Base-by-base conservation (phyloP, 2,329 filamentous ascomycete species). In the Mycosphaerella sp. region DNA sequence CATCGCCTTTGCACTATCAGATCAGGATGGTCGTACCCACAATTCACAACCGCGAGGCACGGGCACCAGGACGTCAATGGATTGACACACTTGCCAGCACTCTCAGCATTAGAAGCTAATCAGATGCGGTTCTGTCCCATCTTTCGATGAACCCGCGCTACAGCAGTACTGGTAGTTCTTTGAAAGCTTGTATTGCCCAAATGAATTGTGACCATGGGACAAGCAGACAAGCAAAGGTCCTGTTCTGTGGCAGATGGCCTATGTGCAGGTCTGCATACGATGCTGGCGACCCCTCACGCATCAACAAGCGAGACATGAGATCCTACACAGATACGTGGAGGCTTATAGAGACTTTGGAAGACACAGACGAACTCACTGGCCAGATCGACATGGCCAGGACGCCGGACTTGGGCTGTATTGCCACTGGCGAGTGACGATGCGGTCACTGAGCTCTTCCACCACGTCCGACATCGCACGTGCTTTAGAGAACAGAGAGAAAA, bases 101-200 rank as follows among this genome's bases (percentile, higher is more conserved):
- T 32, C 32, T 41, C 2, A 18, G 21, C 2, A 43, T 59, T 13
- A 35, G 41, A 44, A 47, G 27, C 50, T 52, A 6, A 36, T 59
- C 13, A 30, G 28, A 25, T 34, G 49, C 34, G 49, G 55, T 16
- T 57, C 52, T 6, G 36, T 59, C 10, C 57, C 53, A 40, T 57
- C 53, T 30, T 55, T 57, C 30, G 56, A 59, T 35, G 36, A 39
- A 12, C 28, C 40, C 43, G 54, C 41, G 53, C 56, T 14, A 59
- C 56, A 17, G 39, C 52, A 6, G 34, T 55, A 10, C 35, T 53
- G 8, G 12, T 59, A 7, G 52, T 52, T 21, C 37, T 41, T 41
- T 35, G 44, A 34, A 40, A 45, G 0, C 46, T 52, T 12, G n/a
- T 14, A 12, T 34, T 59, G 3, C 14, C 14, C 44, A n/a, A 57